A percentile compares a stretch with the other conserved stretches of the same genome.
Evolutionary conservation across 495 filamentous ascomycete genomes (phyloP).

Genomic region (Xylaria sp.): DNA sequence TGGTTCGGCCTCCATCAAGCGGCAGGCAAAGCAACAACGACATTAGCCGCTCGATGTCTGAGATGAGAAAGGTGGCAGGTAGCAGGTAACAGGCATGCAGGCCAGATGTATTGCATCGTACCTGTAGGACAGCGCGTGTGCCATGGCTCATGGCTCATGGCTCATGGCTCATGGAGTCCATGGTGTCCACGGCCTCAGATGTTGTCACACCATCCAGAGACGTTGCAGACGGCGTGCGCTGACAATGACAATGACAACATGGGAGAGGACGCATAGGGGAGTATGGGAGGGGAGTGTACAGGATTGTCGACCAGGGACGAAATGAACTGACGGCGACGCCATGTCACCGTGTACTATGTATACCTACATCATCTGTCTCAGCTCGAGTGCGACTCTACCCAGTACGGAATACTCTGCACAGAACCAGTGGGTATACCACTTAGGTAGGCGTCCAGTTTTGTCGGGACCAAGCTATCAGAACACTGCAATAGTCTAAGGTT

Average conservation of each 20-base stretch:
- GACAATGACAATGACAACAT: too few species aligned
- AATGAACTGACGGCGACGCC: constrained; percentile 14
- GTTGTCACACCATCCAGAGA: constrained; percentile 18
- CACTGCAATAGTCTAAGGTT: not conserved
- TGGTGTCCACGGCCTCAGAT: constrained; percentile 18
- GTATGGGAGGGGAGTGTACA: not conserved
- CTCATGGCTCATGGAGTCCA: too few species aligned
- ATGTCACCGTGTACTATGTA: constrained; percentile 10
- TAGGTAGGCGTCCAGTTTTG: constrained; percentile 9
- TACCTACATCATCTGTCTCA: constrained; percentile 18
- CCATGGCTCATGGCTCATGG: too few species aligned
- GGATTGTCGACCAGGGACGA: constrained; percentile 7
- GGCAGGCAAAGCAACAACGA: constrained; percentile 4
- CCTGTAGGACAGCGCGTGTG: constrained; percentile 22
- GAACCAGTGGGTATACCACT: not conserved
- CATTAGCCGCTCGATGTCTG: not conserved
- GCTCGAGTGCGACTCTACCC: constrained; percentile 10
- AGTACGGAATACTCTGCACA: too few species aligned
- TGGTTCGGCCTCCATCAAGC: too few species aligned
- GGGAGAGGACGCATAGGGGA: too few species aligned
- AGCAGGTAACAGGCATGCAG: constrained; percentile 3
- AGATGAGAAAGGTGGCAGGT: too few species aligned
- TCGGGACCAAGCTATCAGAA: not conserved
- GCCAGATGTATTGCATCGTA: constrained; percentile 12
- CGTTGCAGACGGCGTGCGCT: constrained; percentile 21